phyloP scores from a whole-genome alignment of 192 early-diverging fungal species.

The Chytriomyces sp. region DNA sequence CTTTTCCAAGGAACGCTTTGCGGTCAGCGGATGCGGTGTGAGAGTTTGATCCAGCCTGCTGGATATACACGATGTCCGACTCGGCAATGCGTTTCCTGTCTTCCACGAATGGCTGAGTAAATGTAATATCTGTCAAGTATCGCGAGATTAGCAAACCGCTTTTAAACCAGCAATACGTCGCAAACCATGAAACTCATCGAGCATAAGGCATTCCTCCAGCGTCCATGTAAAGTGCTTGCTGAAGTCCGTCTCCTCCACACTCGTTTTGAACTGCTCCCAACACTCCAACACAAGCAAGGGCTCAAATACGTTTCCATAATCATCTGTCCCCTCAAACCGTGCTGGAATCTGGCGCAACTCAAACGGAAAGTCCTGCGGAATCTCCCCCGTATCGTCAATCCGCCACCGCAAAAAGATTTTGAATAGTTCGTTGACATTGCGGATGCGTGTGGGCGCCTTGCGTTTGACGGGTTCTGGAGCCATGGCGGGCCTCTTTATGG shows the following conservation, averaged over 20 bases:
- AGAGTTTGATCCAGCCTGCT: slow-evolving; percentile 7
- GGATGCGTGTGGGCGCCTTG: slow-evolving; percentile 7
- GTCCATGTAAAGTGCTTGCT: slow-evolving; percentile 48
- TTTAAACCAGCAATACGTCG: neutral
- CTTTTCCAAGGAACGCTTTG: slow-evolving; percentile 59
- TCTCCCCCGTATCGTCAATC: slow-evolving; percentile 32
- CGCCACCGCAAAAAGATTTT: slow-evolving; percentile 37
- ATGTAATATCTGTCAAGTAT: slow-evolving; percentile 14
- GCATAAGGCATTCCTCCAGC: slow-evolving; percentile 54
- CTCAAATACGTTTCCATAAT: slow-evolving; percentile 74
- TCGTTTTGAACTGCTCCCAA: slow-evolving; percentile 79
- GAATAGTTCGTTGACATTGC: slow-evolving; percentile 38
- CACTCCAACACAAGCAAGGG: slow-evolving; percentile 82
- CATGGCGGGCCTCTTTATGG: neutral
- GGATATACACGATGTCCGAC: slow-evolving; percentile 15
- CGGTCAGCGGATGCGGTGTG: slow-evolving; percentile 27
- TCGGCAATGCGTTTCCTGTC: slow-evolving; percentile 35
- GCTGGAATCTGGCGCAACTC: slow-evolving; percentile 57
- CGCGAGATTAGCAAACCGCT: neutral
- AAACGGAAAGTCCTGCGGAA: slow-evolving; percentile 38
- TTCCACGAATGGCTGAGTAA: slow-evolving; percentile 47
- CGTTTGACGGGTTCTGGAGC: neutral
- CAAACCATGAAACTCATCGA: slow-evolving; percentile 71
- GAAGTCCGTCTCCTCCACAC: slow-evolving; percentile 64
- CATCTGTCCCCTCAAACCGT: slow-evolving; percentile 54